Evolutionary conservation across 805 yeast genomes (phyloP).

Genomic region (Zygotorulaspora florentina): DNA sequence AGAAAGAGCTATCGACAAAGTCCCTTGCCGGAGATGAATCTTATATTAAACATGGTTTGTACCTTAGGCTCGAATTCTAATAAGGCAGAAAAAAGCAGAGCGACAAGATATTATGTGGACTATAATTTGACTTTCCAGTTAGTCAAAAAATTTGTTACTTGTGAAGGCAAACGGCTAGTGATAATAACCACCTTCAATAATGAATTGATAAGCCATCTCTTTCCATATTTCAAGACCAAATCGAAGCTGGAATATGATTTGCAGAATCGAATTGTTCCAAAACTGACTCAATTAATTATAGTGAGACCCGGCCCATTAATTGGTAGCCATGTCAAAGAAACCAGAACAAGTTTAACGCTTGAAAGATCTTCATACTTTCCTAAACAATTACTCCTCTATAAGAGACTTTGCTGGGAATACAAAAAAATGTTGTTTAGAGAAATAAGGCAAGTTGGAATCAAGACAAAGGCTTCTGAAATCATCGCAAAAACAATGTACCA

Average conservation of each 20-base stretch:
- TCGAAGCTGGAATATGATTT: constrained; percentile 20
- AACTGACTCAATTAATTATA: constrained; percentile 14
- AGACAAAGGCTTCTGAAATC: constrained; percentile 19
- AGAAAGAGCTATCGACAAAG: background rate
- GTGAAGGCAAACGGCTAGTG: constrained; percentile 16
- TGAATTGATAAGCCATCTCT: constrained; percentile 12
- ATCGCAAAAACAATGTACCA: constrained; percentile 21
- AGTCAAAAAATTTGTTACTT: constrained; percentile 12
- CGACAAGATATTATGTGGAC: constrained; percentile 20
- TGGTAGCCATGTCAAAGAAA: constrained; percentile 22
- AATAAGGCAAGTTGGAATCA: constrained; percentile 12
- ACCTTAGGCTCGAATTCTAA: constrained; percentile 21
- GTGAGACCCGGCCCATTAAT: constrained; percentile 31
- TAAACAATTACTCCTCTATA: constrained; percentile 8
- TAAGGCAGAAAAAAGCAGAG: constrained; percentile 9
- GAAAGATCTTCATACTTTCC: constrained; percentile 6
- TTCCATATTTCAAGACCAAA: constrained; percentile 23
- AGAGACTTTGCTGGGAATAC: constrained; percentile 14
- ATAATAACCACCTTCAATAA: constrained; percentile 27
- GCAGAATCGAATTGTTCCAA: constrained; percentile 7
- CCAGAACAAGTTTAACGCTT: constrained; percentile 1
- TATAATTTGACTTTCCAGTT: constrained; percentile 19
- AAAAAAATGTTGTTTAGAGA: constrained; percentile 12
- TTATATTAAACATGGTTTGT: constrained; percentile 16
- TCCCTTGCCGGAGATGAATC: constrained; percentile 9